phyloP scores from a whole-genome alignment of 306 rosid species.

The Gastrolobium villosum region DNA sequence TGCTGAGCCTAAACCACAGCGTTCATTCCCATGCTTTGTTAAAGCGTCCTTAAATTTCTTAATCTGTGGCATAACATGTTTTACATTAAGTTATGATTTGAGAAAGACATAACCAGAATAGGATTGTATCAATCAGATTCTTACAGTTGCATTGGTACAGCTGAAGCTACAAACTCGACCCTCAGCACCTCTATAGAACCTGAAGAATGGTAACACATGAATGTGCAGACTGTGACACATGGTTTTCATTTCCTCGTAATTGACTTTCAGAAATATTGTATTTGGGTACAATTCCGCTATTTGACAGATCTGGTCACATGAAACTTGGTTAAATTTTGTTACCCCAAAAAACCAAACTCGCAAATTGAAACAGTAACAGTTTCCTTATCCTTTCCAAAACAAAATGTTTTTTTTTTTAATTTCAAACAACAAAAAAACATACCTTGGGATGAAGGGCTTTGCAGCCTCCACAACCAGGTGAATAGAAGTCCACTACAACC shows the following conservation, averaged over 20 bases:
- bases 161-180: constrained; percentile 87
- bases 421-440: background rate
- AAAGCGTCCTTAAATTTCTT: constrained; percentile 88
- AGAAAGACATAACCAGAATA: background rate
- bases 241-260: constrained; percentile 75
- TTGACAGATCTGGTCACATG: constrained; percentile 79
- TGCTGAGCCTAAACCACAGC: constrained; percentile 73
- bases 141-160: constrained; percentile 89
- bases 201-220: constrained; percentile 90
- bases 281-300: constrained; percentile 74
- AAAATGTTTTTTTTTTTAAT: background rate
- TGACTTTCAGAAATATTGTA: constrained; percentile 73
- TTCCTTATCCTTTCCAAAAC: background rate
- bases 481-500: constrained; percentile 82
- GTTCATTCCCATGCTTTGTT: constrained; percentile 66
- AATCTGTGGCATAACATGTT: constrained; percentile 54
- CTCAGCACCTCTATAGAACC: constrained; percentile 82
- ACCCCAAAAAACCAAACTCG: background rate
- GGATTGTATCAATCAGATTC: constrained; percentile 11
- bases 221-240: constrained; percentile 74
- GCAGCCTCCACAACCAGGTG: constrained; percentile 98
- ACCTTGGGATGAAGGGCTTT: constrained; percentile 92
- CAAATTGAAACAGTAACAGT: background rate
- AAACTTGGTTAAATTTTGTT: background rate
- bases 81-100: background rate